These are phyloP conservation scores for Alloascoidea hylecoeti DNA, from an alignment of 805 yeast genomes.

Conservation along the genomic window DNA sequence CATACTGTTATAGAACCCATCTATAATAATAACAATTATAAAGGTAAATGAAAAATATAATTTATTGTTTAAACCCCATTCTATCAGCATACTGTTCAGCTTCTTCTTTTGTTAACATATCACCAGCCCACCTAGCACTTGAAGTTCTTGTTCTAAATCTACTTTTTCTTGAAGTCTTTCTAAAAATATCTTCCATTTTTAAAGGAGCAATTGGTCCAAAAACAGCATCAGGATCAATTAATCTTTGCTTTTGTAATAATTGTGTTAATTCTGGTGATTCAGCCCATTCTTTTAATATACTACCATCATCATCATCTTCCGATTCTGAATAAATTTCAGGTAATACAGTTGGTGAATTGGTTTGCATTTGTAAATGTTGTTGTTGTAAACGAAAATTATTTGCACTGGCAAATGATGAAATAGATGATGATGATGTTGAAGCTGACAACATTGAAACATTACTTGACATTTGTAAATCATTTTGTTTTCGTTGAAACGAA, in stretches of 20 bases:
- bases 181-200: conserved; percentile 57
- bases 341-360: background rate
- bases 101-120: conserved; percentile 29
- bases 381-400: too few relatives aligned
- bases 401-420: too few relatives aligned
- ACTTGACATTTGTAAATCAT: too few relatives aligned
- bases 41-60: too few relatives aligned
- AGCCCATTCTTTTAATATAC: conserved; percentile 46
- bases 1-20: too few relatives aligned
- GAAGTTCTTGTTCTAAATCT: conserved; percentile 41
- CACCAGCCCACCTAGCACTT: conserved; percentile 35
- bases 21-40: too few relatives aligned
- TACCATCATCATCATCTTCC: conserved; percentile 37
- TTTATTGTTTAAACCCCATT: conserved; percentile 25
- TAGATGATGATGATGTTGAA: too few relatives aligned
- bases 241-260: conserved; percentile 29
- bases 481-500: too few relatives aligned
- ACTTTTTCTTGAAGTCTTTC: conserved; percentile 19
- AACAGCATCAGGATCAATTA: conserved; percentile 47
- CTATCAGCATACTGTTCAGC: conserved; percentile 29
- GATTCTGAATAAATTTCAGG: conserved; percentile 17
- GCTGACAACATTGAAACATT: too few relatives aligned
- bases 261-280: conserved; percentile 38
- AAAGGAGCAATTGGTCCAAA: conserved; percentile 68
- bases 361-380: too few relatives aligned